These are phyloP conservation scores for Uronychia setigera DNA, from an alignment of 73 alveolate species.

Conservation along the genomic window DNA sequence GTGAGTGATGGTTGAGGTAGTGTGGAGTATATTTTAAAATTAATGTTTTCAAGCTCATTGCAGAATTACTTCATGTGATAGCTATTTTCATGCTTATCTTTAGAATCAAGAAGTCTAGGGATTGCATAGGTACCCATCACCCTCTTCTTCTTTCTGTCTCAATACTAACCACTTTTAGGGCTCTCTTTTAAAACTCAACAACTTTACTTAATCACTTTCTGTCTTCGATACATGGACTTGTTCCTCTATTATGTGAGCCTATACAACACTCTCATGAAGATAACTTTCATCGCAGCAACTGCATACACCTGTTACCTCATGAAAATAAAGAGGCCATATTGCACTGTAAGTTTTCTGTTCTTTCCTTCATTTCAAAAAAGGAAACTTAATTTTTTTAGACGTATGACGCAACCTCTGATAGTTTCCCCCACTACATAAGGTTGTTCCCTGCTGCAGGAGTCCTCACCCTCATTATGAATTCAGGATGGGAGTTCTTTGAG, in stretches of 20 bases:
- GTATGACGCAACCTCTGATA: slow-evolving; percentile 84
- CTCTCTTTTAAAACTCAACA: slow-evolving; percentile 92
- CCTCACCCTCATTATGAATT: slow-evolving; percentile 75
- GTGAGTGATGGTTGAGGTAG: too few relatives aligned
- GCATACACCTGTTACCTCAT: slow-evolving; percentile 78
- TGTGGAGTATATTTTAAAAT: slow-evolving; percentile 57
- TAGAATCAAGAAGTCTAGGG: slow-evolving; percentile 79
- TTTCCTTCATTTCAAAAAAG: too few relatives aligned
- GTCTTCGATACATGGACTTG: slow-evolving; percentile 83
- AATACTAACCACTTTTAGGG: slow-evolving; percentile 66
- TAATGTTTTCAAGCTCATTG: slow-evolving; percentile 84
- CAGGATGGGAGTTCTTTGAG: slow-evolving; percentile 77
- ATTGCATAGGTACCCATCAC: slow-evolving; percentile 71
- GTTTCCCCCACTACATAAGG: slow-evolving; percentile 82
- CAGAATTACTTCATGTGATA: slow-evolving; percentile 85
- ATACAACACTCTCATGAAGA: slow-evolving; percentile 89
- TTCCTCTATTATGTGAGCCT: slow-evolving; percentile 86
- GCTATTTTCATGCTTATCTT: slow-evolving; percentile 83
- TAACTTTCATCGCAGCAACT: slow-evolving; percentile 78
- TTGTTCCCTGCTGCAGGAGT: slow-evolving; percentile 85
- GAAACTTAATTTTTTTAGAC: slow-evolving; percentile 42
- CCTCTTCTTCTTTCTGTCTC: too few relatives aligned
- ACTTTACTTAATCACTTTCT: slow-evolving; percentile 86
- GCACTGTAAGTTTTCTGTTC: slow-evolving; percentile 65
- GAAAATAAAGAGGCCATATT: slow-evolving; percentile 83